Evolutionary conservation across 495 filamentous ascomycete species (phyloP).

Genomic region (Penicillium arizonense): DNA sequence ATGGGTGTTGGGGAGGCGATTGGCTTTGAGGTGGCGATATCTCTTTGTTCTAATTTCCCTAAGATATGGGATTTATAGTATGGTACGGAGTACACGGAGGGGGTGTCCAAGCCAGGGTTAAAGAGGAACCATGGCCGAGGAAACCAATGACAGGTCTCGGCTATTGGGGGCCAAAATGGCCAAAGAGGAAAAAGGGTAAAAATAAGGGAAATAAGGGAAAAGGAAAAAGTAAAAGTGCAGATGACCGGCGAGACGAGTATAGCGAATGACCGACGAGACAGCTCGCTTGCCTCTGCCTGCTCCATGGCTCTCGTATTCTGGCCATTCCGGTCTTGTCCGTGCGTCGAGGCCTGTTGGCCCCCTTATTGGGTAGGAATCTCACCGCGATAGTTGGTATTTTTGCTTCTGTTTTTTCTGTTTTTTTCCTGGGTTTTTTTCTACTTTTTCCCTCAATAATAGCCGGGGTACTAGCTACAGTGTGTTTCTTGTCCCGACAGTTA

Average conservation of each 20-base stretch:
- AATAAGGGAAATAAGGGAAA: not conserved
- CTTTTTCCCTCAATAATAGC: conserved; percentile 2
- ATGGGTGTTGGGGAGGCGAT: conserved; percentile 4
- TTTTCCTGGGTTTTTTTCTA: not conserved
- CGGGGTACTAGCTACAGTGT: conserved; percentile 7
- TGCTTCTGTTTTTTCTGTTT: conserved; percentile 1
- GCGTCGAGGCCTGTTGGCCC: conserved; percentile 4
- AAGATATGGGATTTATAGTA: not conserved
- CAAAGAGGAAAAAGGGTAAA: conserved; percentile 3
- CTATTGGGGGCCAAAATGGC: conserved; percentile 10
- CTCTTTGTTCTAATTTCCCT: too few species aligned
- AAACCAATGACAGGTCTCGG: conserved; percentile 4
- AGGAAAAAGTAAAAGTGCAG: not conserved
- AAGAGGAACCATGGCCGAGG: conserved; percentile 1
- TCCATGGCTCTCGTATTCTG: conserved; percentile 21
- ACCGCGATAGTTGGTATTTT: conserved; percentile 6
- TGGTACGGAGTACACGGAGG: not conserved
- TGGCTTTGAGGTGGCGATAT: conserved; percentile 4
- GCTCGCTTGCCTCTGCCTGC: conserved; percentile 27
- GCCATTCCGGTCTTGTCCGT: conserved; percentile 22
- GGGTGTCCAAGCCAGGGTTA: not conserved
- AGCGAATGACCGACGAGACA: conserved; percentile 10
- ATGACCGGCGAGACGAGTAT: not conserved
- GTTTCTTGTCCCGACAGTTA: conserved; percentile 13
- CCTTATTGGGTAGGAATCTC: conserved; percentile 17